A percentile compares a stretch with the other conserved stretches of the same genome.
Evolutionary conservation across 352 stramenopile species (phyloP).

Genomic region (Peronospora destructor): DNA sequence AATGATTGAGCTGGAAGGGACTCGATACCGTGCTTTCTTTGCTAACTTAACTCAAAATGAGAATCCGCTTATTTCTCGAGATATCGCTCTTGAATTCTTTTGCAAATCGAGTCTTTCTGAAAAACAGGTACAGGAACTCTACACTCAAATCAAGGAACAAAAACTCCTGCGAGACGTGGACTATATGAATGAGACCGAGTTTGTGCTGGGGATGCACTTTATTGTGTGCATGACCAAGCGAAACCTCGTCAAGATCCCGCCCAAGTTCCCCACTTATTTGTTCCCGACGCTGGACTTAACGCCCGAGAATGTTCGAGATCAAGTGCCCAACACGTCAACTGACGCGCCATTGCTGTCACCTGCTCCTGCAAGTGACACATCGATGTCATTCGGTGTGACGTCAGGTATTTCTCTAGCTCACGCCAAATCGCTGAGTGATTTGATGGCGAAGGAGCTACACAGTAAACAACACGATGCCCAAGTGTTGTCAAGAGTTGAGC

Average conservation of each 20-base stretch:
- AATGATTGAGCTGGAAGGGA: constrained; percentile 56
- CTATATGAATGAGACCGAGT: constrained; percentile 46
- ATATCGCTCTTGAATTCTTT: too few relatives aligned
- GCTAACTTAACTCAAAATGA: constrained; percentile 27
- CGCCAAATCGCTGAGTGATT: too few relatives aligned
- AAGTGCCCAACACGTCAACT: constrained; percentile 3
- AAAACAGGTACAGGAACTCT: constrained; percentile 46
- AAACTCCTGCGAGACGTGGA: constrained; percentile 27
- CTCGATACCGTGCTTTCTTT: constrained; percentile 59
- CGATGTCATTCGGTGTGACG: too few relatives aligned
- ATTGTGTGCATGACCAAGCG: constrained; percentile 77
- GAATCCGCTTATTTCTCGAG: constrained; percentile 1
- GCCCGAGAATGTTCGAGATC: constrained; percentile 15
- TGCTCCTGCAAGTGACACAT: too few relatives aligned
- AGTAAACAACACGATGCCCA: too few relatives aligned
- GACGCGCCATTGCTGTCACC: too few relatives aligned
- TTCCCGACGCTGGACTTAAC: constrained; percentile 58
- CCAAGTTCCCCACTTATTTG: constrained; percentile 42
- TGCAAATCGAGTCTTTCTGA: constrained; percentile 48
- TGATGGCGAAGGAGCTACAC: too few relatives aligned
- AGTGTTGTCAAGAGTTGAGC: constrained; percentile 15
- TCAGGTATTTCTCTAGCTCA: too few relatives aligned
- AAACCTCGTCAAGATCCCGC: constrained; percentile 40
- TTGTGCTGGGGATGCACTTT: constrained; percentile 68
- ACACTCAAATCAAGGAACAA: constrained; percentile 39